Evolutionary conservation across 1,139 yeast species (phyloP), one percentile per base, ranked within the genome.

Genomic region (Sugiyamaella xylanicola): DNA sequence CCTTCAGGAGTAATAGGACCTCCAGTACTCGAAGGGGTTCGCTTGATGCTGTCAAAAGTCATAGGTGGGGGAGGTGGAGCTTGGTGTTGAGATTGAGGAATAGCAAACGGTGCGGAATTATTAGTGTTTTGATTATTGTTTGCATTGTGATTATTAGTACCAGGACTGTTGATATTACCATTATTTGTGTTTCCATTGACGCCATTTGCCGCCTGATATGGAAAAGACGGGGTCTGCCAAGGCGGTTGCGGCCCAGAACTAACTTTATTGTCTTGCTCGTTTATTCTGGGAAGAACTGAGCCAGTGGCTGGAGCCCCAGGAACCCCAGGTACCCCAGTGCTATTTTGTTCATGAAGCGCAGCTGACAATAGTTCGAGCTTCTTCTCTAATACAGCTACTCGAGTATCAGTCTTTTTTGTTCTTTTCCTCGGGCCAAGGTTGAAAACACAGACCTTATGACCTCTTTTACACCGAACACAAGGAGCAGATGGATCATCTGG

Each of bases 391-490:
- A 71, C 75, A 1, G 70, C 70, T 1, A 74, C 76, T 56, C 64
- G 64, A 65, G 65, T 63, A 56, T 69, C 73, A 4, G 69, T 63
- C 52, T 66, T 63, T 39, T 63, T 62, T 59, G 84, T 79, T 62
- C 86, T 80, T 49, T 85, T 74, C 7, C 85, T 76, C 55, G 82
- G 87, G 16, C 82, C 78, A 21, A 82, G 67, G 62, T 87, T 90
- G 54, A 87, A 84, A 56, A 84, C 85, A 72, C 97, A 91, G 36
- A 71, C 72, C 57, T 84, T 76, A 44, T 79, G 77, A 22, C 87
- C 77, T 67, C 84, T 87, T 35, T 80, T 61, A 68, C 97, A 91
- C 50, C 97, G 77, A 7, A 80, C 72, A 71, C 97, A 91, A 0
- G 93, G 83, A n/a, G 84, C 81, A 1, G 76, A 68, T 3, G 85